Conservation (phyloP, 2,329 filamentous ascomycete species). For the Ophiobolus disseminans region DNA sequence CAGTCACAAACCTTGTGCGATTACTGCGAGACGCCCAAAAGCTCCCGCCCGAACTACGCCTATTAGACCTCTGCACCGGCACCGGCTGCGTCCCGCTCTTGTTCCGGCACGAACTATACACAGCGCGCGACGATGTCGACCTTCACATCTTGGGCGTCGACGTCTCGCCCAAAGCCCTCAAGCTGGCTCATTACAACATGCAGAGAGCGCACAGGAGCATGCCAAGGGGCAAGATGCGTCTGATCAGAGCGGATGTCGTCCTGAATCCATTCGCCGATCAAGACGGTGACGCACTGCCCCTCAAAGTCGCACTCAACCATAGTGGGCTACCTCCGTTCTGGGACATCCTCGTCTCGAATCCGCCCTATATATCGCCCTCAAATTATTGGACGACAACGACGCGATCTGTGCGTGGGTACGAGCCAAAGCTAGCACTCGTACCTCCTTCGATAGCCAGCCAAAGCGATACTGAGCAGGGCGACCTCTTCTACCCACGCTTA, state of each 20-base stretch:
- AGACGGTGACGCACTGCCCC: conserved; percentile 5
- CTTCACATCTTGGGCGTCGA: conserved; percentile 74
- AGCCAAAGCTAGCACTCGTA: conserved; percentile 82
- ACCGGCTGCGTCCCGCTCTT: conserved; percentile 88
- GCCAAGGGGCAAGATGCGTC: conserved; percentile 48
- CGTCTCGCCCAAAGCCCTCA: conserved; percentile 70
- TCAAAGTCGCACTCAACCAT: conserved; percentile 26
- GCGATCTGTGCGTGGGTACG: conserved; percentile 79
- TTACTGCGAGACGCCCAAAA: conserved; percentile 31
- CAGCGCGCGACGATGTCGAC: conserved; percentile 29
- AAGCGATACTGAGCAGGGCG: conserved; percentile 42
- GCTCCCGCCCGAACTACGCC: conserved; percentile 55
- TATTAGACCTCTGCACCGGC: conserved; percentile 89
- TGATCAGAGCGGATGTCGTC: conserved; percentile 56
- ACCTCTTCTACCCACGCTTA: conserved; percentile 73
- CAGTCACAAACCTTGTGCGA: conserved; percentile 39
- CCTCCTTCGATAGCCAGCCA: conserved; percentile 14
- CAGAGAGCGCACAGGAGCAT: conserved; percentile 40
- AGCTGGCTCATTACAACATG: conserved; percentile 71
- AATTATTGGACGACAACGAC: conserved; percentile 69
- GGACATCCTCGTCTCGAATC: conserved; percentile 83
- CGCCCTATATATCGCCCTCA: conserved; percentile 80
- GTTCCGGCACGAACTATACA: conserved; percentile 67
- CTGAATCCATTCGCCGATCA: conserved; percentile 58
- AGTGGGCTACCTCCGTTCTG: conserved; percentile 29